Evolutionary conservation across 1,139 yeast genomes (phyloP).

Genomic region (Scheffersomyces quercinus): DNA sequence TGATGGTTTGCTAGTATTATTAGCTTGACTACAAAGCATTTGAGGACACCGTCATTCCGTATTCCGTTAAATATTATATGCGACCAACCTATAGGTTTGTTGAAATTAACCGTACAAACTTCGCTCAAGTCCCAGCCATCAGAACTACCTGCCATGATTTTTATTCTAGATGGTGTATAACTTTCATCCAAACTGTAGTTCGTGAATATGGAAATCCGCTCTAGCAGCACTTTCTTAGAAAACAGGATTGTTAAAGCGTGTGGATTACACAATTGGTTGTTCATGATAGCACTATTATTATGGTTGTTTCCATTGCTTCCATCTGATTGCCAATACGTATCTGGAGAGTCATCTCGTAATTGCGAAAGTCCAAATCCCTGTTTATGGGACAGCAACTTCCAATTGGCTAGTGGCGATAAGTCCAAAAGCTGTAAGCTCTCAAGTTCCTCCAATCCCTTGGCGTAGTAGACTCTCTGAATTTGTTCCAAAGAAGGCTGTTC

Average conservation of each 20-base stretch:
- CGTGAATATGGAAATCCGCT: constrained; percentile 69
- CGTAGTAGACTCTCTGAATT: constrained; percentile 41
- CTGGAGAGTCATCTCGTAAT: constrained; percentile 73
- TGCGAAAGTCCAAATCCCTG: constrained; percentile 71
- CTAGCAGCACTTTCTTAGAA: constrained; percentile 71
- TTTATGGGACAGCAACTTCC: constrained; percentile 82
- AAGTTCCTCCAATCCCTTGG: constrained; percentile 53
- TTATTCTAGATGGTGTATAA: constrained; percentile 80
- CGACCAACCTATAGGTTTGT: constrained; percentile 86
- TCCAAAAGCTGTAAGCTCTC: constrained; percentile 65
- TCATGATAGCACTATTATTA: constrained; percentile 22
- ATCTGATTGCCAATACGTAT: constrained; percentile 92
- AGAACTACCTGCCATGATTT: constrained; percentile 80
- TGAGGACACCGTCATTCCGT: constrained; percentile 59
- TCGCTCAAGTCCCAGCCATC: constrained; percentile 76
- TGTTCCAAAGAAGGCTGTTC: constrained; percentile 25
- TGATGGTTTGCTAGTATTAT: constrained; percentile 83
- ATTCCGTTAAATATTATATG: constrained; percentile 67
- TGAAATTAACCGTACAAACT: constrained; percentile 65
- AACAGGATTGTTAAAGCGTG: constrained; percentile 82
- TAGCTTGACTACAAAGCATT: constrained; percentile 72
- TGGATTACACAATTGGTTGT: constrained; percentile 63
- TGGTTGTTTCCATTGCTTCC: constrained; percentile 50
- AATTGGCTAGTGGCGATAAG: constrained; percentile 77
- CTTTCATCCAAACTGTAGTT: constrained; percentile 78